These are phyloP conservation scores for Platanthera guangdongensis DNA, from an alignment of 106 monocot species.

Conservation along the genomic window DNA sequence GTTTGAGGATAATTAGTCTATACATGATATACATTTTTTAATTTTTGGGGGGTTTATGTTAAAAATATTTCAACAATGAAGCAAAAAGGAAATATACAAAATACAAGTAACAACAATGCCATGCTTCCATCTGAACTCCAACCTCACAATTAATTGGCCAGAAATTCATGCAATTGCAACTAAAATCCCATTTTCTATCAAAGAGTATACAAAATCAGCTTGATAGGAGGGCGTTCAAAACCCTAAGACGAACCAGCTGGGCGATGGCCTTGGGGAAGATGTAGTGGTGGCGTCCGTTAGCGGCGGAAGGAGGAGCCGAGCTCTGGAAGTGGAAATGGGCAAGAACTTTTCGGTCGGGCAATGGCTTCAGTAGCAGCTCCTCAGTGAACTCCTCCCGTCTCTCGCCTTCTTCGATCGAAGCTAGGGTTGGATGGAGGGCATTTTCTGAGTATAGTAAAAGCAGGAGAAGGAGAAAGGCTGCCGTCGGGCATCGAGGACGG, in stretches of 20 bases:
- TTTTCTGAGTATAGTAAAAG: conserved; percentile 3
- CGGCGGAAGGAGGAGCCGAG: conserved; percentile 33
- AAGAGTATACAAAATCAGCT: neutral
- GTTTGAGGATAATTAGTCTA: too few relatives aligned
- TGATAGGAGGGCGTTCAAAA: neutral
- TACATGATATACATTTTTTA: too few relatives aligned
- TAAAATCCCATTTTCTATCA: neutral
- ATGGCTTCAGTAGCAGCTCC: conserved; percentile 76
- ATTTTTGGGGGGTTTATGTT: neutral
- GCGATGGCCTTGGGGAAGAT: conserved; percentile 93
- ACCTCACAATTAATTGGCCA: neutral
- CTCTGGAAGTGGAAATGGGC: conserved; percentile 83
- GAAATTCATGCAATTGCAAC: neutral
- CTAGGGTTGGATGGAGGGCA: conserved; percentile 6
- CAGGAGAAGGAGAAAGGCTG: conserved; percentile 13
- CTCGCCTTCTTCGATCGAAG: conserved; percentile 3
- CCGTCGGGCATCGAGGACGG: neutral
- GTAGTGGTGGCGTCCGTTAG: conserved; percentile 67
- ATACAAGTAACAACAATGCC: neutral
- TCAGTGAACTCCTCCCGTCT: conserved; percentile 70
- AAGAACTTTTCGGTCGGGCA: conserved; percentile 77
- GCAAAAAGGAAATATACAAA: neutral
- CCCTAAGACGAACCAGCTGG: conserved; percentile 46
- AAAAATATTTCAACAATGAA: neutral
- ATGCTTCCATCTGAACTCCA: neutral